These are phyloP conservation scores for Lachnellula arida DNA, from an alignment of 2,329 filamentous ascomycete species.

Conservation along the genomic window DNA sequence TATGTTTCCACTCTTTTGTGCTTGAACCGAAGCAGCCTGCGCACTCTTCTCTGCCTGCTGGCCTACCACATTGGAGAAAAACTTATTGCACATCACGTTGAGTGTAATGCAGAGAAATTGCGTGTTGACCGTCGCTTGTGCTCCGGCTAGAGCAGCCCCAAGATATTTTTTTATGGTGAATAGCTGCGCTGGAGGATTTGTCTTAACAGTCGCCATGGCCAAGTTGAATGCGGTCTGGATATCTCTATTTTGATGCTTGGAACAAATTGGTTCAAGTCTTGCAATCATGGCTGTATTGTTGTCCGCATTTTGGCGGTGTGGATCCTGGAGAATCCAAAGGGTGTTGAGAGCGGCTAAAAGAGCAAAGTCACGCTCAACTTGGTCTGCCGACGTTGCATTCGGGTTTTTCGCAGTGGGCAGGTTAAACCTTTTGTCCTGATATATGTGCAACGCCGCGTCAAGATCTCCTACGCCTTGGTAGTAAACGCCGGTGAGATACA, in stretches of 20 bases:
- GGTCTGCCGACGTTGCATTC: constrained; percentile 37
- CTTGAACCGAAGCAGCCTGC: constrained; percentile 62
- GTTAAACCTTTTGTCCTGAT: constrained; percentile 56
- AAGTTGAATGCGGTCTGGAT: constrained; percentile 75
- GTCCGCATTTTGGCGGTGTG: constrained; percentile 50
- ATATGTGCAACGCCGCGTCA: constrained; percentile 61
- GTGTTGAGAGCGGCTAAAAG: constrained; percentile 65
- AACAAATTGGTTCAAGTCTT: constrained; percentile 62
- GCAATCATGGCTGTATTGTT: constrained; percentile 58
- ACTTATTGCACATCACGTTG: constrained; percentile 76
- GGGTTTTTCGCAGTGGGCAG: constrained; percentile 38
- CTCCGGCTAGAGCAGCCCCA: constrained; percentile 64
- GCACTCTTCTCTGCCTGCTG: constrained; percentile 76
- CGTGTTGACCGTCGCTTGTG: constrained; percentile 65
- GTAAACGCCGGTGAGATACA: constrained; percentile 71
- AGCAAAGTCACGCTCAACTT: constrained; percentile 57
- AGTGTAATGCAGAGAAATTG: constrained; percentile 80
- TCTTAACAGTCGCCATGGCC: constrained; percentile 62
- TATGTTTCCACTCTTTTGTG: constrained; percentile 63
- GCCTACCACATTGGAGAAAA: constrained; percentile 57
- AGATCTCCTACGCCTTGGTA: constrained; percentile 73
- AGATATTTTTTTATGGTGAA: constrained; percentile 76
- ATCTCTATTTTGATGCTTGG: constrained; percentile 65
- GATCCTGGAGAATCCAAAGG: constrained; percentile 67
- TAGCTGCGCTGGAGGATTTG: constrained; percentile 59